Percentiles rank a stretch among this genome's conserved stretches.
These are phyloP conservation scores for Tricholoma matsutake DNA, from an alignment of 768 basidiomycete species.

Conservation along the genomic window DNA sequence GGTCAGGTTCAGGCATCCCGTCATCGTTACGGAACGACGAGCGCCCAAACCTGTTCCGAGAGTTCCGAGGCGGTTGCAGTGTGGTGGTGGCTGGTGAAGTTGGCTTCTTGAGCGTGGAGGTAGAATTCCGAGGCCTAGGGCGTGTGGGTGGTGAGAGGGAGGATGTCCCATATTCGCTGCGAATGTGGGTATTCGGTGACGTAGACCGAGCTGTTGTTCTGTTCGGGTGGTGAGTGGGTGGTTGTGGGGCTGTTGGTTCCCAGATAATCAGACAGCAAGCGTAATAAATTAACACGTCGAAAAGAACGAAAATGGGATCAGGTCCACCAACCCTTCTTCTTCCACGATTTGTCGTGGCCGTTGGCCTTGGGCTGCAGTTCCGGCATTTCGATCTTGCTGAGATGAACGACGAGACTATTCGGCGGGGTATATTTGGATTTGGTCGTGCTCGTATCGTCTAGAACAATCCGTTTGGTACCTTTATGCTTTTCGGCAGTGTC, in stretches of 20 bases:
- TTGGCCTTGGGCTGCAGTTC: conserved; percentile 62
- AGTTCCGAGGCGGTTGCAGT: too few species aligned
- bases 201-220: conserved; percentile 15
- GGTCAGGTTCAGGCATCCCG: neutral
- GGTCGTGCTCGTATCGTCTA: conserved; percentile 51
- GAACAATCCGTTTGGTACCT: conserved; percentile 64
- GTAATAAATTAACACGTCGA: neutral
- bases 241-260: neutral
- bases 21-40: too few species aligned
- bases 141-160: conserved; percentile 35
- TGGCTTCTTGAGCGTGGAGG: too few species aligned
- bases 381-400: conserved; percentile 87
- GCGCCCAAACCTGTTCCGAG: neutral
- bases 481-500: conserved; percentile 48
- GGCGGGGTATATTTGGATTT: conserved; percentile 61
- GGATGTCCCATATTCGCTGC: conserved; percentile 35
- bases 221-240: neutral
- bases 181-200: conserved; percentile 23
- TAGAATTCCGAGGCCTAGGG: too few species aligned
- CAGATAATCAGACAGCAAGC: neutral
- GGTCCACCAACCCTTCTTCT: conserved; percentile 41
- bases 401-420: conserved; percentile 62
- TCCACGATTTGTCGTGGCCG: conserved; percentile 22
- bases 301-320: conserved; percentile 11
- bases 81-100: neutral